phyloP scores from a whole-genome alignment of 1,139 yeast genomes.

The Pichia sp. region DNA sequence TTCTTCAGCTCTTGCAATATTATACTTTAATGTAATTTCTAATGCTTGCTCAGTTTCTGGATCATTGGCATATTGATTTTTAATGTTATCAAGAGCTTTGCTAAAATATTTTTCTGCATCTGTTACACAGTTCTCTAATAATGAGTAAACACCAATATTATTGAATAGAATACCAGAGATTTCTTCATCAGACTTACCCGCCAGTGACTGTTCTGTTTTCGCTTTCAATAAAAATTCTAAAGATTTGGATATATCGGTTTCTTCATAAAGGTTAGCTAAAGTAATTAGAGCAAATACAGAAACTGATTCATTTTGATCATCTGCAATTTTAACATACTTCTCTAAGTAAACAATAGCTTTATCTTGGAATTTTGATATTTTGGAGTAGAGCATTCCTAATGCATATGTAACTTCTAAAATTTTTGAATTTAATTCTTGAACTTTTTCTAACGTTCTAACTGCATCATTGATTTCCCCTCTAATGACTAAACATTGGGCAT shows the following conservation, averaged over 20 bases:
- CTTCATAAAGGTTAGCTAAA: constrained; percentile 64
- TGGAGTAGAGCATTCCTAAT: constrained; percentile 66
- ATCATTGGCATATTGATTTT: constrained; percentile 26
- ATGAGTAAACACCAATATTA: constrained; percentile 82
- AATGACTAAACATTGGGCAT: constrained; percentile 78
- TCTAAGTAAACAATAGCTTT: constrained; percentile 66
- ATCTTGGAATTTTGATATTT: constrained; percentile 27
- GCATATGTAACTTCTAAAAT: constrained; percentile 72
- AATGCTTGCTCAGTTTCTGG: constrained; percentile 28
- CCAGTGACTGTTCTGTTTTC: constrained; percentile 39
- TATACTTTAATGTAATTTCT: constrained; percentile 48
- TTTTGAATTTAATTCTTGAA: constrained; percentile 61
- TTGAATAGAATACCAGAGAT: constrained; percentile 69
- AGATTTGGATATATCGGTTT: constrained; percentile 51
- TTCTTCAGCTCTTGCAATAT: constrained; percentile 60
- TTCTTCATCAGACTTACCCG: constrained; percentile 35
- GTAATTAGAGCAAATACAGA: constrained; percentile 63
- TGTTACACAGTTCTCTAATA: constrained; percentile 40
- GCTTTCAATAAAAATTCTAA: constrained; percentile 53
- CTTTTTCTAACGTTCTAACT: constrained; percentile 71
- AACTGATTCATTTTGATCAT: constrained; percentile 55
- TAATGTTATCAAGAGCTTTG: constrained; percentile 20
- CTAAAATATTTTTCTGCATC: constrained; percentile 24
- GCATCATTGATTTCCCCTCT: constrained; percentile 80
- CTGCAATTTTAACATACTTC: constrained; percentile 60